Evolutionary conservation across 2,329 filamentous ascomycete species (phyloP), one percentile per base, ranked within the genome.

Genomic region (Diplodia sapinea): DNA sequence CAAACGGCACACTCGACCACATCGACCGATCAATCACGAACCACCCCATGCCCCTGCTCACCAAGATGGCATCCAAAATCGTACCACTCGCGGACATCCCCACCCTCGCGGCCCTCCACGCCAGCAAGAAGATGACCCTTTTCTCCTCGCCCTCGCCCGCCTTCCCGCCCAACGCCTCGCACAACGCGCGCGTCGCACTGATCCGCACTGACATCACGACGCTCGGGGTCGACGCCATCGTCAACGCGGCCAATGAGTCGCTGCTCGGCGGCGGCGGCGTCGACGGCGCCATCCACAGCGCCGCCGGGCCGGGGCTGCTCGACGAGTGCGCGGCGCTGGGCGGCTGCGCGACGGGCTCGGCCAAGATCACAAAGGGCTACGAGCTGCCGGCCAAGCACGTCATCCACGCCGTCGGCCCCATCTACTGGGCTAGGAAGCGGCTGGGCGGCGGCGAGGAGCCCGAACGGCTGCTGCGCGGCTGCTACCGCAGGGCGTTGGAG

Each of bases 251-350:
- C 54, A 98, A 98, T 78, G 80, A 79, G 11, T 85, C 85, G 1
- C 87, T 98, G 0, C 84, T 91, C 0, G 93, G 94, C 66, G 95
- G 95, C 65, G 93, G 93, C n/a, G 95, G 95, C 43, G 93, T 98
- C 17, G 83, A 85, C 68, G 83, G 83, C 49, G 82, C 93, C 33
- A 97, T 98, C 73, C 95, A 98, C 77, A 79, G 85, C 36, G 93
- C 90, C 50, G 94, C 95, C 0, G 95, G 95, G 0, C 86, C 81
- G 0, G 78, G 79, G 0, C 86, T 98, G 0, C 71, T 89, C 23
- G 74, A 82, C 9, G 94, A 95, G 81, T 97, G 94, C 79, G 79
- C 81, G n/a, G 84, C 77, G 0, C 83, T 97, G 2, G 76, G 84
- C 57, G 91, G 93, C 62, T 97, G 94, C 77, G 78, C 82, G 15